Conservation (phyloP, 2,329 filamentous ascomycete genomes). For the Clonostachys chloroleuca region DNA sequence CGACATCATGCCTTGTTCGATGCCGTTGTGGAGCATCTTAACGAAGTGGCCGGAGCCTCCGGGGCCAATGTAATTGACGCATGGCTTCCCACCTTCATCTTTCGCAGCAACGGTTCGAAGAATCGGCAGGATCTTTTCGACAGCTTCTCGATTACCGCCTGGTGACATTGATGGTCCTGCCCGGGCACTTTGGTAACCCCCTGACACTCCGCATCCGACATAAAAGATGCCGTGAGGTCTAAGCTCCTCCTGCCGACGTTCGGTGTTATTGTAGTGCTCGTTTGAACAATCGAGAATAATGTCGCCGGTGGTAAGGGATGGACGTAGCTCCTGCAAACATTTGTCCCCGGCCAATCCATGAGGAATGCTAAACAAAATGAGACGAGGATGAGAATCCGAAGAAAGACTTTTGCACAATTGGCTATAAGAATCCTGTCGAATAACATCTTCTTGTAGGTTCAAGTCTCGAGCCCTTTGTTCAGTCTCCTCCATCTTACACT, state of each 20-base stretch:
- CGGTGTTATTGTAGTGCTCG: constrained; percentile 61
- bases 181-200: constrained; percentile 64
- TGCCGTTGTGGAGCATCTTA: constrained; percentile 74
- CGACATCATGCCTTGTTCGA: constrained; percentile 68
- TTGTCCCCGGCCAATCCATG: constrained; percentile 7
- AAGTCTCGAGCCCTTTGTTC: constrained; percentile 7
- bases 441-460: constrained; percentile 6
- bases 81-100: constrained; percentile 49
- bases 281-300: constrained; percentile 68
- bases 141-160: constrained; percentile 50
- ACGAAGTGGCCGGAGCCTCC: constrained; percentile 66
- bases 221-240: constrained; percentile 55
- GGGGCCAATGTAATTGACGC: constrained; percentile 55
- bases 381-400: too few relatives aligned
- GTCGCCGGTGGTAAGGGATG: constrained; percentile 53
- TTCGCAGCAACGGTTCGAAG: constrained; percentile 59
- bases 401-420: too few relatives aligned
- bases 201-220: constrained; percentile 64
- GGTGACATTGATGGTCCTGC: constrained; percentile 65
- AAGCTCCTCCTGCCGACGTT: constrained; percentile 55
- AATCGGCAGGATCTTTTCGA: constrained; percentile 57
- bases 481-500: not conserved
- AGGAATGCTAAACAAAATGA: constrained; percentile 7
- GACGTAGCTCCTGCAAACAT: constrained; percentile 12
- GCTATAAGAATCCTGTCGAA: constrained; percentile 1